Evolutionary conservation across 1,139 yeast genomes (phyloP).

Genomic region (Suhomyces bokatorum): DNA sequence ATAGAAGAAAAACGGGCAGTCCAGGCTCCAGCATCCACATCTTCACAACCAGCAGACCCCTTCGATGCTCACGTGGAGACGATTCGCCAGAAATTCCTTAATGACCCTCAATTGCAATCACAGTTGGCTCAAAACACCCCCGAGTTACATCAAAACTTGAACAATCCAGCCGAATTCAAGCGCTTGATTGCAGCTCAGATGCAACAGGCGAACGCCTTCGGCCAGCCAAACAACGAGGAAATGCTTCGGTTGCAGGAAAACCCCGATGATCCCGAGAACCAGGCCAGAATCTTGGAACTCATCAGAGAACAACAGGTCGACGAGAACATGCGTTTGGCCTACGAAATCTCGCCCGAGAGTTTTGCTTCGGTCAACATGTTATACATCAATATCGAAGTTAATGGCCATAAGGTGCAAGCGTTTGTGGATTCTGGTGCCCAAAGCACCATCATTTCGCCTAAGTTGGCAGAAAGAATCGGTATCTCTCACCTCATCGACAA

Average conservation of each 20-base stretch:
- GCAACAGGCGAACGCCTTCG: conserved; percentile 4
- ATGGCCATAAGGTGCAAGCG: conserved; percentile 81
- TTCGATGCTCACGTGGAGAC: conserved; percentile 43
- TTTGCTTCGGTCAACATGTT: conserved; percentile 84
- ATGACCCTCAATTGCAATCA: conserved; percentile 37
- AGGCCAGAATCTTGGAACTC: conserved; percentile 63
- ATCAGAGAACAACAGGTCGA: conserved; percentile 73
- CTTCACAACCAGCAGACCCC: conserved; percentile 7
- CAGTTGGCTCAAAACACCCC: conserved; percentile 42
- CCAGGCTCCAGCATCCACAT: conserved; percentile 10
- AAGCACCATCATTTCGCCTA: conserved; percentile 76
- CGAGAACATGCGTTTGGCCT: conserved; percentile 75
- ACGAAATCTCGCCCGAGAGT: conserved; percentile 87
- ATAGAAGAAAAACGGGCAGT: conserved; percentile 15
- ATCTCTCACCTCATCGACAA: conserved; percentile 75
- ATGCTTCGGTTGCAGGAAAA: conserved; percentile 51
- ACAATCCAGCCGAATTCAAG: conserved; percentile 56
- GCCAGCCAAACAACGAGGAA: conserved; percentile 45
- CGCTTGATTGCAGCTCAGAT: conserved; percentile 37
- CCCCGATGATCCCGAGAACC: conserved; percentile 76
- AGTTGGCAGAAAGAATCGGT: conserved; percentile 72
- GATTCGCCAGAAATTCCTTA: conserved; percentile 49
- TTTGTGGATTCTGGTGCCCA: conserved; percentile 98
- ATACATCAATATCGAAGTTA: conserved; percentile 73
- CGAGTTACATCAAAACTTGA: conserved; percentile 41